Evolutionary conservation across 768 basidiomycete species (phyloP).

Genomic region (Gymnopilus junonius): DNA sequence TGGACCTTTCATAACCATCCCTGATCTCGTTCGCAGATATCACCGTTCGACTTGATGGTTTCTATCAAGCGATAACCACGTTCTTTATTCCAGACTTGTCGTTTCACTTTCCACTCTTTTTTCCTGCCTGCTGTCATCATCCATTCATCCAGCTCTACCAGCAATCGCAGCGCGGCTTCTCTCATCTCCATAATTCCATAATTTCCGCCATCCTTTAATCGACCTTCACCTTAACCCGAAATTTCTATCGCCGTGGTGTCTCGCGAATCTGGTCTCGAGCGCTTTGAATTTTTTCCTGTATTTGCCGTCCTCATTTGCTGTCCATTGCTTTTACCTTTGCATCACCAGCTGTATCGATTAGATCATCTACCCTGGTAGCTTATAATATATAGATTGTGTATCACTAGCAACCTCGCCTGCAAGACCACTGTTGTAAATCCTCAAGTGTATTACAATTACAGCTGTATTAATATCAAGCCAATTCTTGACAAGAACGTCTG

Average conservation of each 20-base stretch:
- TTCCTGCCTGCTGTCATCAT: neutral
- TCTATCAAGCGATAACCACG: slow-evolving; percentile 1
- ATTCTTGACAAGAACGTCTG: neutral
- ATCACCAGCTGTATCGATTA: slow-evolving; percentile 17
- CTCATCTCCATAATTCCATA: neutral
- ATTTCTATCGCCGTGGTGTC: slow-evolving; percentile 7
- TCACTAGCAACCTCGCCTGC: slow-evolving; percentile 8
- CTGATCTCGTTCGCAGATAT: neutral
- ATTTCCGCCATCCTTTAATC: neutral
- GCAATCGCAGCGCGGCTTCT: neutral
- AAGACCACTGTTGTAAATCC: neutral
- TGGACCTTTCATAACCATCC: neutral
- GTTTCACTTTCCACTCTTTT: neutral
- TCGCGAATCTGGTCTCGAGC: slow-evolving; percentile 10
- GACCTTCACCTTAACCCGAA: neutral
- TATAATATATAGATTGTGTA: slow-evolving; percentile 16
- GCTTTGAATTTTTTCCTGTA: neutral
- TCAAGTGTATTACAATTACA: slow-evolving; percentile 1
- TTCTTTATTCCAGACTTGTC: neutral
- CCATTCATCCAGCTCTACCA: neutral
- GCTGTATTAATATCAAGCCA: neutral
- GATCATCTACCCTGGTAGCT: slow-evolving; percentile 9
- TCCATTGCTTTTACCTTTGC: slow-evolving; percentile 1
- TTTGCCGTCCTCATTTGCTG: neutral
- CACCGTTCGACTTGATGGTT: neutral